Evolutionary conservation across 2,329 filamentous ascomycete species (phyloP).

Genomic region (Pochonia chlamydosporia): DNA sequence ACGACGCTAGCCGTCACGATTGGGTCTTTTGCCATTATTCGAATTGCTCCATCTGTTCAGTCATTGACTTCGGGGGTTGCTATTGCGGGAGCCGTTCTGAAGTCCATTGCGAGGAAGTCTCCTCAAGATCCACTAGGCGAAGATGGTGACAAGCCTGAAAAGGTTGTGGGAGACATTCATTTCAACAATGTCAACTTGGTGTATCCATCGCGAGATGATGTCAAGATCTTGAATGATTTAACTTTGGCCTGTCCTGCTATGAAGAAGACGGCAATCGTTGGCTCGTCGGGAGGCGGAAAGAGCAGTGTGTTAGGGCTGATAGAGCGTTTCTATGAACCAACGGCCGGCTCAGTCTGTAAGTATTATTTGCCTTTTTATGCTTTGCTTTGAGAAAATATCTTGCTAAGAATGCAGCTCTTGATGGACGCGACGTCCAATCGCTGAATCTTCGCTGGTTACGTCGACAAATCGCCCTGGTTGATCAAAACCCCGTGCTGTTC

Average conservation of each 20-base stretch:
- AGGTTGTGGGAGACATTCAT: background rate
- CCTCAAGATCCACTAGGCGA: background rate
- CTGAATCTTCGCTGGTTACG: background rate
- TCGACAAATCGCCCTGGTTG: no score
- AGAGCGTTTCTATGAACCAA: constrained; percentile 1
- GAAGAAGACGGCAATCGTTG: constrained; percentile 1
- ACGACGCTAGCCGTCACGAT: no score
- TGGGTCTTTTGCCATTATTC: no score
- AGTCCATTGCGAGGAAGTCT: background rate
- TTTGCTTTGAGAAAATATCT: background rate
- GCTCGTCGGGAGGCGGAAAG: background rate
- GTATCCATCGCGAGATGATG: background rate
- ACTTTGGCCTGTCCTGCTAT: background rate
- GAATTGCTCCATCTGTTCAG: constrained; percentile 1
- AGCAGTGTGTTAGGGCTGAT: background rate
- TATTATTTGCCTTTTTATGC: background rate
- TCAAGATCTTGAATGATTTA: background rate
- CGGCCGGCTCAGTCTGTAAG: background rate
- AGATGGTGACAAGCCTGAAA: background rate
- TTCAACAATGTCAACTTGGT: constrained; percentile 1
- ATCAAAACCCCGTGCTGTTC: no score
- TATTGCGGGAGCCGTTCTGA: background rate
- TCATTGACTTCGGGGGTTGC: background rate
- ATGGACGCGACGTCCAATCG: background rate
- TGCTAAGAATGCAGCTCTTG: background rate